Conservation (phyloP, 2,329 filamentous ascomycete species). For the Xylariaceae sp. region DNA sequence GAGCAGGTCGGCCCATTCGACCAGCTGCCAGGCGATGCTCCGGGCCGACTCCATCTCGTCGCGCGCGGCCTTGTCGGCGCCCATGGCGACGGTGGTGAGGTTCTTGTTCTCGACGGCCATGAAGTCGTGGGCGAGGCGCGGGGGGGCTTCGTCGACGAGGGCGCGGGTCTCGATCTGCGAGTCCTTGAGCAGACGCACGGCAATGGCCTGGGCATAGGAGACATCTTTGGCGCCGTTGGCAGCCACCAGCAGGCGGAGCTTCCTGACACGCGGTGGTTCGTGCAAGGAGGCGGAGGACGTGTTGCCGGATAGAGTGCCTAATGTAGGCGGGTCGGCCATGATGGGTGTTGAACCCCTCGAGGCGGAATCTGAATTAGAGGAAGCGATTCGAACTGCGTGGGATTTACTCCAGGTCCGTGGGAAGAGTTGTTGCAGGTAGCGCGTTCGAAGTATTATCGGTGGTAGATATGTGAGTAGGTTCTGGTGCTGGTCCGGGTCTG, state of each 20-base stretch:
- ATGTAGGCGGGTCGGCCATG: background rate
- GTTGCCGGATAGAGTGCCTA: slow-evolving; percentile 13
- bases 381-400: too few relatives aligned
- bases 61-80: slow-evolving; percentile 27
- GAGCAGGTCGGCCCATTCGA: slow-evolving; percentile 81
- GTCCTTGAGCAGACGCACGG: slow-evolving; percentile 60
- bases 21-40: slow-evolving; percentile 56
- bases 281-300: slow-evolving; percentile 27
- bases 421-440: too few relatives aligned
- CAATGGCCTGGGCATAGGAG: slow-evolving; percentile 57
- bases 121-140: slow-evolving; percentile 55
- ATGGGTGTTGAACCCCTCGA: slow-evolving; percentile 1
- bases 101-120: slow-evolving; percentile 51
- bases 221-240: slow-evolving; percentile 59
- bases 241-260: slow-evolving; percentile 55
- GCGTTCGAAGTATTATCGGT: too few relatives aligned
- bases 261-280: slow-evolving; percentile 33
- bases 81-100: slow-evolving; percentile 27
- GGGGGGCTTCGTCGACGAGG: slow-evolving; percentile 58
- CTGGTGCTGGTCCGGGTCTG: too few relatives aligned
- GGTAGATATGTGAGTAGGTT: too few relatives aligned
- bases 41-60: slow-evolving; percentile 44
- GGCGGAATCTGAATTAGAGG: slow-evolving; percentile 3
- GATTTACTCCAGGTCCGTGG: too few relatives aligned
- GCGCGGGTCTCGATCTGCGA: slow-evolving; percentile 53